Evolutionary conservation across 2,329 filamentous ascomycete species (phyloP).

Genomic region (Anthostomella pinea): DNA sequence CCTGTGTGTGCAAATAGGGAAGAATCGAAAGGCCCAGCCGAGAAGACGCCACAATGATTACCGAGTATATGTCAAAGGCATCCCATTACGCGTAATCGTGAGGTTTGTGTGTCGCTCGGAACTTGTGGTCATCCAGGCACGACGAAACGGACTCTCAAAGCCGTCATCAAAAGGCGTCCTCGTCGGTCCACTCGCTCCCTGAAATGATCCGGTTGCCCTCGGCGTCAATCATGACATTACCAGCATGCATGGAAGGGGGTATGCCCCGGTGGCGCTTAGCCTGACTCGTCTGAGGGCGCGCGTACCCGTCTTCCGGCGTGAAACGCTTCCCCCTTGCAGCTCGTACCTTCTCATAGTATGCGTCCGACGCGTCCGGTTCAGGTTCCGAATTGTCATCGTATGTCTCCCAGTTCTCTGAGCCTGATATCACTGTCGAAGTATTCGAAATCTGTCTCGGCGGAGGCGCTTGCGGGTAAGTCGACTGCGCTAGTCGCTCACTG

Average conservation of each 20-base stretch:
- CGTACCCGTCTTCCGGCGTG: constrained; percentile 46
- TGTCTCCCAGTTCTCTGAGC: constrained; percentile 97
- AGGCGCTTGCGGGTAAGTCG: constrained; percentile 40
- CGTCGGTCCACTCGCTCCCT: constrained; percentile 66
- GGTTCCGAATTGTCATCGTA: constrained; percentile 82
- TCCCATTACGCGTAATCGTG: constrained; percentile 26
- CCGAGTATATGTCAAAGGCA: constrained; percentile 3
- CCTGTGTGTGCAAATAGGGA: constrained; percentile 5
- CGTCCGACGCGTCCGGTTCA: constrained; percentile 71
- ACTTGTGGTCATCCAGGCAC: constrained; percentile 23
- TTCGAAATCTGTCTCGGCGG: constrained; percentile 66
- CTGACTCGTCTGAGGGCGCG: constrained; percentile 39
- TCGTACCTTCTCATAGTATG: constrained; percentile 76
- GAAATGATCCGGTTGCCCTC: constrained; percentile 62
- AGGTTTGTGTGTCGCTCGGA: constrained; percentile 20
- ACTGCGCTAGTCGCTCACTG: constrained; percentile 33
- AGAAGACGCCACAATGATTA: constrained; percentile 6
- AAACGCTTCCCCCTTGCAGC: constrained; percentile 66
- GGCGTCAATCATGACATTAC: constrained; percentile 50
- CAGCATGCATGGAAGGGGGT: constrained; percentile 47
- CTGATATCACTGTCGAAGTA: constrained; percentile 73
- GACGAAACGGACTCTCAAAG: no score
- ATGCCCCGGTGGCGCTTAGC: constrained; percentile 55
- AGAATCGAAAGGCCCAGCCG: constrained; percentile 5
- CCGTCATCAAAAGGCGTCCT: constrained; percentile 54